Percentiles rank a stretch among this genome's conserved stretches.
These are phyloP conservation scores for Euphorbia lathyris DNA, from an alignment of 345 rosid genomes.

Conservation along the genomic window DNA sequence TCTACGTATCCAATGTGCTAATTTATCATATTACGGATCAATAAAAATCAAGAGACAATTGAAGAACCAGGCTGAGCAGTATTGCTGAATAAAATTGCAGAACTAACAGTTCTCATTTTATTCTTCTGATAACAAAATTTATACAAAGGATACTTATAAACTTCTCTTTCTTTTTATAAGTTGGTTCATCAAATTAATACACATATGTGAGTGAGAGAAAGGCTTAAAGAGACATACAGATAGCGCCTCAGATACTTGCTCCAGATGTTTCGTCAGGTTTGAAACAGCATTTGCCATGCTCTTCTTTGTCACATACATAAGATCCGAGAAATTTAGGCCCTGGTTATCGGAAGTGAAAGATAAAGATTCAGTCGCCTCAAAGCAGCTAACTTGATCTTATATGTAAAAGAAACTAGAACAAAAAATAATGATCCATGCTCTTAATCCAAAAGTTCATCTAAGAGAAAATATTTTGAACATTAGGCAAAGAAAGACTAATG, in stretches of 20 bases:
- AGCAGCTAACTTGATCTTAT: slow-evolving; percentile 1
- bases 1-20: neutral
- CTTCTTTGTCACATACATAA: slow-evolving; percentile 83
- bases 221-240: slow-evolving; percentile 43
- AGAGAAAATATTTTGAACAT: neutral
- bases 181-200: neutral
- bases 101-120: neutral
- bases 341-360: slow-evolving; percentile 23
- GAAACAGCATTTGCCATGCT: slow-evolving; percentile 43
- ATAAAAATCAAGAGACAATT: neutral
- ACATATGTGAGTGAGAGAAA: neutral
- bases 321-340: slow-evolving; percentile 88
- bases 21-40: neutral
- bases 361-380: slow-evolving; percentile 17
- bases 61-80: neutral
- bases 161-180: neutral
- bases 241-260: slow-evolving; percentile 70
- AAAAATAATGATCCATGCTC: neutral
- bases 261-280: slow-evolving; percentile 63
- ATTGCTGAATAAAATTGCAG: neutral
- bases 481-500: neutral
- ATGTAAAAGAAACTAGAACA: neutral
- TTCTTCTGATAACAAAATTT: neutral
- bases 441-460: neutral
- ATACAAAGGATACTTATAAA: neutral